Conservation (phyloP, 331 rosid species). For the Saraca asoca region DNA sequence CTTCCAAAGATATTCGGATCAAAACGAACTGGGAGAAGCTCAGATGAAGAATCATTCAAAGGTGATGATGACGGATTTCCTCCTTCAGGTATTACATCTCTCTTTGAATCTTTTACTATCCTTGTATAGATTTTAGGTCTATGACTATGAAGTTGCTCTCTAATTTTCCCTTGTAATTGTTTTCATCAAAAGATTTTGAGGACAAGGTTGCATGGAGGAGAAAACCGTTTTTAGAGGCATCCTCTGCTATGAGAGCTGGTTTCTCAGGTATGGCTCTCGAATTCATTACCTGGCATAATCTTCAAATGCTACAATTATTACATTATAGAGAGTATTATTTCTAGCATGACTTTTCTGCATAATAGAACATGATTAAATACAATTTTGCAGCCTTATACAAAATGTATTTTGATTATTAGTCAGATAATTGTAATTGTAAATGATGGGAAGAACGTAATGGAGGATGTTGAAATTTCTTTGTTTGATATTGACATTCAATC, state of each 20-base stretch:
- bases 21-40: slow-evolving; percentile 50
- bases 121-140: background rate
- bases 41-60: slow-evolving; percentile 56
- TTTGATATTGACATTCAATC: no score
- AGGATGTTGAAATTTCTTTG: no score
- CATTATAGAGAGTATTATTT: no score
- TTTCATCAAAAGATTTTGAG: slow-evolving; percentile 48
- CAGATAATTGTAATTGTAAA: slow-evolving; percentile 19
- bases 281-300: slow-evolving; percentile 6
- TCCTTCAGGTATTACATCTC: slow-evolving; percentile 38
- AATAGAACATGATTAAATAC: slow-evolving; percentile 18
- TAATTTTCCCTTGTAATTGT: background rate
- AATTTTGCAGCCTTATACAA: no score
- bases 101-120: background rate
- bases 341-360: no score
- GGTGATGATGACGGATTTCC: slow-evolving; percentile 47
- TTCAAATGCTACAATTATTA: background rate
- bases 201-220: slow-evolving; percentile 55
- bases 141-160: background rate
- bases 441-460: slow-evolving; percentile 3
- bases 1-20: slow-evolving; percentile 80
- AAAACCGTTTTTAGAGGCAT: slow-evolving; percentile 51
- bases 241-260: slow-evolving; percentile 51
- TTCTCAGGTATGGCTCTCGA: slow-evolving; percentile 52
- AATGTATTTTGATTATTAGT: slow-evolving; percentile 30